Percentiles rank a stretch among this genome's conserved stretches.
Conservation (phyloP, 805 yeast genomes). For the Torulaspora delbrueckii region DNA sequence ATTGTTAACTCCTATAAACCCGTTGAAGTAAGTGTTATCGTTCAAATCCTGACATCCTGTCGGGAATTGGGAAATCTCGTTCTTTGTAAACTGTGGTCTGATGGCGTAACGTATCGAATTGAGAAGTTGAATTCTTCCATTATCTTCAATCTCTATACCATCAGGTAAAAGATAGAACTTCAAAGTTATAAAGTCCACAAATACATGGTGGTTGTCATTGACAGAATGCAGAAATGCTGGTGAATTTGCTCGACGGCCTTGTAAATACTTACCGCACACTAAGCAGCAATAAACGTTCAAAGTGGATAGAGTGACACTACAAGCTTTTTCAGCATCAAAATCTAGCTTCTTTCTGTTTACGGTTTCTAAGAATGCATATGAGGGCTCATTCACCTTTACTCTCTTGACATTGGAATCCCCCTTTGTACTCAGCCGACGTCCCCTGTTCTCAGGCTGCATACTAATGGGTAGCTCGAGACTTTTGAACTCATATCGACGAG, state of each 20-base stretch:
- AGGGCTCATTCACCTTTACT: constrained; percentile 5
- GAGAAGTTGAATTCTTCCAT: constrained; percentile 34
- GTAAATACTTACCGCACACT: constrained; percentile 66
- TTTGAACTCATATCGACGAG: background rate
- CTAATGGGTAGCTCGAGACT: background rate
- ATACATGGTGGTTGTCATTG: constrained; percentile 58
- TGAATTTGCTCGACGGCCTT: constrained; percentile 60
- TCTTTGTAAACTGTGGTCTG: constrained; percentile 45
- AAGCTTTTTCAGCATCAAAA: constrained; percentile 65
- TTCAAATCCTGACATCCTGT: constrained; percentile 40
- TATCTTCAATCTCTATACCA: constrained; percentile 23
- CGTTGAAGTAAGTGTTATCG: constrained; percentile 48
- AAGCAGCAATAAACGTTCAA: constrained; percentile 67
- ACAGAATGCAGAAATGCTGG: constrained; percentile 67
- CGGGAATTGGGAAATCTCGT: constrained; percentile 36
- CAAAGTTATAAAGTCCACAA: constrained; percentile 47
- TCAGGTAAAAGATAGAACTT: constrained; percentile 59
- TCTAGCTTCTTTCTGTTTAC: constrained; percentile 40
- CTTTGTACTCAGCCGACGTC: background rate
- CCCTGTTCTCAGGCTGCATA: background rate
- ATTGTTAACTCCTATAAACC: constrained; percentile 57
- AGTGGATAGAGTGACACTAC: constrained; percentile 57
- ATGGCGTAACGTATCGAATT: constrained; percentile 50
- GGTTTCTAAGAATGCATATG: constrained; percentile 29
- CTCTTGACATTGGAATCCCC: constrained; percentile 1